Percentiles rank a stretch among this genome's conserved stretches.
These are phyloP conservation scores for Sinapis alba DNA, from an alignment of 441 rosid species.

Conservation along the genomic window DNA sequence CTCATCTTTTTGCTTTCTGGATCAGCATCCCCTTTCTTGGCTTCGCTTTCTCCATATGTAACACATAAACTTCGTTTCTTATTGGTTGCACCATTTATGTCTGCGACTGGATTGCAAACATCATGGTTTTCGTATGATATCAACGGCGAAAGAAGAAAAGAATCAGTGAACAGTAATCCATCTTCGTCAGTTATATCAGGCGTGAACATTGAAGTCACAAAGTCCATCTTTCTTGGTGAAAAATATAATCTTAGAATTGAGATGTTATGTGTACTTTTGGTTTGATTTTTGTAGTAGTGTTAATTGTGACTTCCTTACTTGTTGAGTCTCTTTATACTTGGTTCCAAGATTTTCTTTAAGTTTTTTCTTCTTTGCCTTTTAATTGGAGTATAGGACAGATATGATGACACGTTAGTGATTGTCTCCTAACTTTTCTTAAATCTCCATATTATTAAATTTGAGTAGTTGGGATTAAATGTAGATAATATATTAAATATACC, in stretches of 20 bases:
- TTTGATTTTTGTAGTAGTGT: neutral
- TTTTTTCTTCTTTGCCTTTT: slow-evolving; percentile 14
- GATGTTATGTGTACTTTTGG: neutral
- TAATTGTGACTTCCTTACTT: slow-evolving; percentile 3
- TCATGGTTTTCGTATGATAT: slow-evolving; percentile 15
- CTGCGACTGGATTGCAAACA: neutral
- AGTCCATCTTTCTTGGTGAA: slow-evolving; percentile 26
- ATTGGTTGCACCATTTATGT: slow-evolving; percentile 4
- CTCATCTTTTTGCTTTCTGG: slow-evolving; percentile 44
- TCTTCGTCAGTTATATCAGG: slow-evolving; percentile 21
- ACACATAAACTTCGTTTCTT: slow-evolving; percentile 29
- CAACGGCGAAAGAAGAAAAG: slow-evolving; percentile 12
- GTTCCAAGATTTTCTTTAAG: slow-evolving; percentile 9
- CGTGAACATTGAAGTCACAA: slow-evolving; percentile 13
- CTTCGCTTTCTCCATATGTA: neutral
- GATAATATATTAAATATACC: slow-evolving; percentile 12
- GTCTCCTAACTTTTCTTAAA: slow-evolving; percentile 4
- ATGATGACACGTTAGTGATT: slow-evolving; percentile 12
- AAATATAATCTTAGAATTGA: neutral
- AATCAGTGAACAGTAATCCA: slow-evolving; percentile 27
- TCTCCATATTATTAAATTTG: slow-evolving; percentile 12
- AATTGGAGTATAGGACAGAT: slow-evolving; percentile 36
- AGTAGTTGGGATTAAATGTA: slow-evolving; percentile 27
- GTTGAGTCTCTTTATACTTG: slow-evolving; percentile 20
- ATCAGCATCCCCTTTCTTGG: slow-evolving; percentile 27